These are phyloP conservation scores for Sporobolomyces roseus DNA, from an alignment of 768 basidiomycete genomes.

Conservation along the genomic window DNA sequence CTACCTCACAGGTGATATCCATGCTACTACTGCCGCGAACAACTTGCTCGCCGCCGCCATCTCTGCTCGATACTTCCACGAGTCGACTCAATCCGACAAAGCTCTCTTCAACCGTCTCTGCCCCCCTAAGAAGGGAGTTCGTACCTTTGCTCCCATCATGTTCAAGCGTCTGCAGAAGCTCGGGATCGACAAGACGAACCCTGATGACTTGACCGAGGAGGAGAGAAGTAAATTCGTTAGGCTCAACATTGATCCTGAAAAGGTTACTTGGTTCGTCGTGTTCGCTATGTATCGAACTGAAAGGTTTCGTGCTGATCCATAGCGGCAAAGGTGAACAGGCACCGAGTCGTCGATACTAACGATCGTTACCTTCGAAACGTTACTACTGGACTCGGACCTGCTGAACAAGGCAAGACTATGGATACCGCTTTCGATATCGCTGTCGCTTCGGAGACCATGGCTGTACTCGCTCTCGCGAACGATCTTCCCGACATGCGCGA, in stretches of 20 bases:
- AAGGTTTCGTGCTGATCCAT: no score
- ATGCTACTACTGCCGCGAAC: constrained; percentile 95
- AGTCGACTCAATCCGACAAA: constrained; percentile 92
- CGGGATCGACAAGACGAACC: constrained; percentile 88
- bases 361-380: constrained; percentile 94
- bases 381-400: constrained; percentile 81
- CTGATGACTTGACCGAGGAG: constrained; percentile 84
- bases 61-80: constrained; percentile 96
- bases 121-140: constrained; percentile 86
- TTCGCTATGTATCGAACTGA: no score
- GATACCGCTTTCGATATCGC: constrained; percentile 93
- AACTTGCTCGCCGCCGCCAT: constrained; percentile 93
- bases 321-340: no score
- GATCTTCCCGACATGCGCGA: constrained; percentile 85
- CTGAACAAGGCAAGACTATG: constrained; percentile 83
- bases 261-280: constrained; percentile 97
- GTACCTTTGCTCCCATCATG: constrained; percentile 94
- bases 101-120: constrained; percentile 86
- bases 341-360: constrained; percentile 93
- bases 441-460: constrained; percentile 97
- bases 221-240: constrained; percentile 86
- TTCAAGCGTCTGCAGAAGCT: constrained; percentile 90
- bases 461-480: constrained; percentile 86
- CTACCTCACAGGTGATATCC: constrained; percentile 73
- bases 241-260: constrained; percentile 81